These are phyloP conservation scores for Clathrospora elynae DNA, from an alignment of 2,329 filamentous ascomycete genomes.

Conservation along the genomic window DNA sequence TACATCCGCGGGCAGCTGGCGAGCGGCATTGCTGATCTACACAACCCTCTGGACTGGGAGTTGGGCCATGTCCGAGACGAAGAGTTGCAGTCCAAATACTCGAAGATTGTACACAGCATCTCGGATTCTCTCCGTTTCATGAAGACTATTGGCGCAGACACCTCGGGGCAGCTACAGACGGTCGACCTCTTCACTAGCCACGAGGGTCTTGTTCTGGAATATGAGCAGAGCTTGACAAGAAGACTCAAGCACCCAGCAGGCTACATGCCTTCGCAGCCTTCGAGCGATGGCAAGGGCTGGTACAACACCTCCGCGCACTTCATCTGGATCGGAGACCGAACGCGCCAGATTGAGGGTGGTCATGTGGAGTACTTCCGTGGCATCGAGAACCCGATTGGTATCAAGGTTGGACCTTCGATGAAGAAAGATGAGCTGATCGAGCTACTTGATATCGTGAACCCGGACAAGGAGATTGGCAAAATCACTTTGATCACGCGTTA, in stretches of 20 bases:
- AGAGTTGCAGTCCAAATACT: constrained; percentile 82
- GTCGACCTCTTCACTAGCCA: constrained; percentile 96
- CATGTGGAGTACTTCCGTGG: constrained; percentile 98
- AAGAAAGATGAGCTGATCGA: constrained; percentile 73
- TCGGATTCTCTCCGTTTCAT: constrained; percentile 93
- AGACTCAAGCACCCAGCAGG: constrained; percentile 68
- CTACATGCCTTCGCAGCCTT: constrained; percentile 37
- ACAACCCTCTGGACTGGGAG: constrained; percentile 92
- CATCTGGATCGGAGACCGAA: constrained; percentile 97
- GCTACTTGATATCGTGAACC: constrained; percentile 86
- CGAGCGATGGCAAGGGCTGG: constrained; percentile 64
- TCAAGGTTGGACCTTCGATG: constrained; percentile 93
- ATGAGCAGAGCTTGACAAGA: constrained; percentile 86
- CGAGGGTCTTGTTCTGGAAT: constrained; percentile 91
- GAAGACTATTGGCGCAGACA: constrained; percentile 88
- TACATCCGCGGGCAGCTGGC: constrained; percentile 83
- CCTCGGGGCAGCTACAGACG: constrained; percentile 80
- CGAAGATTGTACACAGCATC: constrained; percentile 80
- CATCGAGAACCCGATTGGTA: constrained; percentile 91
- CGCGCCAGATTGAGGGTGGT: constrained; percentile 86
- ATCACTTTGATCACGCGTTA: constrained; percentile 97
- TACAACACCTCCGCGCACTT: constrained; percentile 97
- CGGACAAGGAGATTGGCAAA: constrained; percentile 80
- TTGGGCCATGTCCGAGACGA: constrained; percentile 89
- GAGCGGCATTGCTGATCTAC: constrained; percentile 90